Percentiles rank a stretch among this genome's conserved stretches.
phyloP scores from a whole-genome alignment of 768 basidiomycete genomes.

The Cantharellus anzutake region DNA sequence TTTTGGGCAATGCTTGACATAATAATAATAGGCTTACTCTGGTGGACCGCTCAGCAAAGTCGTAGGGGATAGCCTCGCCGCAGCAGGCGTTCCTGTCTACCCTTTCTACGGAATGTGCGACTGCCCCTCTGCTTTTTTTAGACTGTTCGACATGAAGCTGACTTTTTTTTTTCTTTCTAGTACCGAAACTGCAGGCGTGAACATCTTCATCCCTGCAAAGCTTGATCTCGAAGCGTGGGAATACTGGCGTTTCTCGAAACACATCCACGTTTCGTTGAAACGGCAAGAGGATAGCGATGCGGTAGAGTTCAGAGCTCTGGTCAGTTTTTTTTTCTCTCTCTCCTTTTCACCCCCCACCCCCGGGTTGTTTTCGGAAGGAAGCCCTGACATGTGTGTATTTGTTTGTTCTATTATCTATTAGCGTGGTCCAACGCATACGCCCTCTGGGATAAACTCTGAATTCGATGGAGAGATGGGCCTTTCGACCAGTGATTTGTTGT shows the following conservation, averaged over 20 bases:
- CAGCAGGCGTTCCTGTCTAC: slow-evolving; percentile 6
- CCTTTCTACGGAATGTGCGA: slow-evolving; percentile 4
- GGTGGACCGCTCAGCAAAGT: slow-evolving; percentile 8
- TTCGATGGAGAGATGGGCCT: slow-evolving; percentile 12
- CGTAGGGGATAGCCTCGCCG: slow-evolving; percentile 4
- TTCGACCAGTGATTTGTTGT: slow-evolving; percentile 13
- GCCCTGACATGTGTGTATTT: not conserved
- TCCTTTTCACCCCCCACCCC: not conserved
- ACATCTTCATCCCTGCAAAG: slow-evolving; percentile 1
- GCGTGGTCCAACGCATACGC: not conserved
- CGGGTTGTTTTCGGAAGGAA: not conserved
- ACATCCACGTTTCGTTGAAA: not conserved
- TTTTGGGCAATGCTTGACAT: not conserved
- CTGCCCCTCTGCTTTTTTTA: not conserved
- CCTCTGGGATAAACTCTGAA: slow-evolving; percentile 1
- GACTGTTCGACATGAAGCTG: not conserved
- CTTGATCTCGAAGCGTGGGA: not conserved
- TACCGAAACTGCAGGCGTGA: slow-evolving; percentile 2
- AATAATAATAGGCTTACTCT: slow-evolving; percentile 4
- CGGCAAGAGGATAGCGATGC: not conserved
- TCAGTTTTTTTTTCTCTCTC: not conserved
- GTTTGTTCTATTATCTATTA: not conserved
- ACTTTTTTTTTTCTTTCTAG: not conserved
- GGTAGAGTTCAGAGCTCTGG: not conserved
- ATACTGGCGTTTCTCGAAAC: slow-evolving; percentile 1